phyloP scores from a whole-genome alignment of 2,329 filamentous ascomycete species.

The Sordariomycetes sp. region DNA sequence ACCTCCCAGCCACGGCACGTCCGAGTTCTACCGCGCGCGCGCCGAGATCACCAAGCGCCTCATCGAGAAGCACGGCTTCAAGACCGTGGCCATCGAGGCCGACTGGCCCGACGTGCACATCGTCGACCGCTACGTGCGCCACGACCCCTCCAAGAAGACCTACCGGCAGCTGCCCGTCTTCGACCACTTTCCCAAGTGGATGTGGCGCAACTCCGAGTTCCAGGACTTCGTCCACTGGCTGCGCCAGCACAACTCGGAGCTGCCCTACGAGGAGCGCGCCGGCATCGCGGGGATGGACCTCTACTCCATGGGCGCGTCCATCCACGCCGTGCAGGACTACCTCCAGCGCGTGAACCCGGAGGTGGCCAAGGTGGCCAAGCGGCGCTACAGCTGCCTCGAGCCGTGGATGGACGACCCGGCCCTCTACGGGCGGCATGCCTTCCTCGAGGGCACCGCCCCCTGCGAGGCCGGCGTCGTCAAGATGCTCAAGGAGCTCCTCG shows the following conservation, averaged over 20 bases:
- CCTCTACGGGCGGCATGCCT: conserved; percentile 32
- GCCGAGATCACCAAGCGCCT: conserved; percentile 39
- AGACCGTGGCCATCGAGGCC: conserved; percentile 36
- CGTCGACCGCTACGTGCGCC: conserved; percentile 38
- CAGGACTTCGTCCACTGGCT: conserved; percentile 41
- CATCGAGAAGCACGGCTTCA: conserved; percentile 37
- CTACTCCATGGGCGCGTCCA: conserved; percentile 34
- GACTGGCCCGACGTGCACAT: conserved; percentile 43
- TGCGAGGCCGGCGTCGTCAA: conserved; percentile 32
- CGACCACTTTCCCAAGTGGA: conserved; percentile 41
- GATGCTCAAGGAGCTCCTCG: conserved; percentile 32
- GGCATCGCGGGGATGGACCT: conserved; percentile 41
- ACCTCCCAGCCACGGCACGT: conserved; percentile 31
- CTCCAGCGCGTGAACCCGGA: conserved; percentile 30
- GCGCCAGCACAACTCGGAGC: conserved; percentile 25
- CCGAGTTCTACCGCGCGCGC: conserved; percentile 41
- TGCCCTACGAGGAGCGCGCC: conserved; percentile 9
- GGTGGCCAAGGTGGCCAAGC: conserved; percentile 28
- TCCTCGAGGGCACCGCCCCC: conserved; percentile 22
- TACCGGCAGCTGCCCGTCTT: conserved; percentile 25
- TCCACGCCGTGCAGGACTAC: conserved; percentile 34
- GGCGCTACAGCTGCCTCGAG: conserved; percentile 32
- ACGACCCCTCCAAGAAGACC: conserved; percentile 20
- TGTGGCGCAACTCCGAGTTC: conserved; percentile 43
- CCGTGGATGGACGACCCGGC: conserved; percentile 37